Base-by-base conservation (phyloP, 2,329 filamentous ascomycete species). In the Verticillium albo-atrum region DNA sequence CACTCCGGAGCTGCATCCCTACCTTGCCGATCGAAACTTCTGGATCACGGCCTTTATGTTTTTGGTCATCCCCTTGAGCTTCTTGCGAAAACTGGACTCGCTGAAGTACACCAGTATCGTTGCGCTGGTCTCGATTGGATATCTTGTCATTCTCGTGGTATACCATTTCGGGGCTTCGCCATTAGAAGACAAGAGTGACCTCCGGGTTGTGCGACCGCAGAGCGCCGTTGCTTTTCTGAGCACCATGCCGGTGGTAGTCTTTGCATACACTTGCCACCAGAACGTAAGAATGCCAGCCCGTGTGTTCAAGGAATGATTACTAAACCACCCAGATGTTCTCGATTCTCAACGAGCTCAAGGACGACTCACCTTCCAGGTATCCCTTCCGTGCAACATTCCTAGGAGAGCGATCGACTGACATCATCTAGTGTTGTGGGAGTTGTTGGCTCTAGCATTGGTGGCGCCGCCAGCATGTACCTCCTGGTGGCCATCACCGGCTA, bases 21-120 rank as follows among this genome's bases (percentile, higher is more conserved):
- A 94, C 69, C 77, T 98, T 63, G 82, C 94, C 51, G 92, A 98
- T 71, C 86, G 95, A 56, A 89, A 95, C 71, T 99, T 99, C 72
- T 99, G 95, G 95, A 90, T 99, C 62, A 98, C 95, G 2, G 93
- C 88, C 1, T 99, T 99, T 71, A 97, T 99, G 92, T 83, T 97
- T 63, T 84, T 96, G 63, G 91, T 99, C 65, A 98, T 99, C 64
- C 95, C 95, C 4, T 80, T 99, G 60, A 96, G 92, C 58, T 99
- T 98, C 69, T 79, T 99, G 37, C 88, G 92, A 63, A 87, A 92
- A 35, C 81, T 99, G 47, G 95, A 99, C 74, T 98, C 94, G 37
- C 82, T 99, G 68, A 98, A 98, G 77, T 99, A 99, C 72, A 99
- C 95, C 3, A 97, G 93, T 67, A 81, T 99, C 54, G 82, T 97